Base-by-base conservation (phyloP, 352 stramenopile genomes). In the Aphanomyces astaci region DNA sequence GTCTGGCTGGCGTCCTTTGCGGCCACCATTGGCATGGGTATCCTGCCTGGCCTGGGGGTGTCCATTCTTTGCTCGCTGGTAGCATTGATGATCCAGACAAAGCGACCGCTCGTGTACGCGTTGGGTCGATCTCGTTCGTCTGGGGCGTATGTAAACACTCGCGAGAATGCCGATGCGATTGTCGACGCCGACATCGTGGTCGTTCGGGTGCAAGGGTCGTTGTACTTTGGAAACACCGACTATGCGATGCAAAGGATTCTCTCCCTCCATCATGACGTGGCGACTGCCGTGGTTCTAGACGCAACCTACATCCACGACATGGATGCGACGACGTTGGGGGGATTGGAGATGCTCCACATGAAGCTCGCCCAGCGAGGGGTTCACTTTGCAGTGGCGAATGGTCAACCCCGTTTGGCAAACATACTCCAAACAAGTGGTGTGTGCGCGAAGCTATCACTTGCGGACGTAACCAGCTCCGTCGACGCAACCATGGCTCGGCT, bases 301-400 rank as follows among this genome's bases (percentile, higher is more conserved):
- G 82, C 83, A 30, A 75, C 76, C 25, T 91, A 77, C 52, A 86
- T 91, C 60, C 90, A 90, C 80, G 85, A 93, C 55, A 89, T 84
- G 78, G 85, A 93, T 66, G 88, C 81, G 11, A 93, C 85, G 0
- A 90, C 85, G n/a, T 89, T 93, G 45, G 82, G 91, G 64, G 88
- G 89, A 81, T 89, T 93, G 79, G 90, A 93, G 63, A 78, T 86
- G 48, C 66, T 93, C 28, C 82, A 88, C 46, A 70, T 80, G 45
- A 79, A 89, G 31, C 72, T 93, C 31, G 70, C 74, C 25, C 45
- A n/a, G n/a, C n/a, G n/a, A n/a, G n/a, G 71, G 2, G 88, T 90
- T 60, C 76, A 85, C 69, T 55, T 93, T 22, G 72, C 85, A 17
- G 89, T 93, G 60, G 81, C 88, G 22, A 93, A 90, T 32, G 85